Percentiles rank a stretch among this genome's conserved stretches.
Conservation (phyloP, 768 basidiomycete genomes). For the Rhodotorula paludigena region DNA sequence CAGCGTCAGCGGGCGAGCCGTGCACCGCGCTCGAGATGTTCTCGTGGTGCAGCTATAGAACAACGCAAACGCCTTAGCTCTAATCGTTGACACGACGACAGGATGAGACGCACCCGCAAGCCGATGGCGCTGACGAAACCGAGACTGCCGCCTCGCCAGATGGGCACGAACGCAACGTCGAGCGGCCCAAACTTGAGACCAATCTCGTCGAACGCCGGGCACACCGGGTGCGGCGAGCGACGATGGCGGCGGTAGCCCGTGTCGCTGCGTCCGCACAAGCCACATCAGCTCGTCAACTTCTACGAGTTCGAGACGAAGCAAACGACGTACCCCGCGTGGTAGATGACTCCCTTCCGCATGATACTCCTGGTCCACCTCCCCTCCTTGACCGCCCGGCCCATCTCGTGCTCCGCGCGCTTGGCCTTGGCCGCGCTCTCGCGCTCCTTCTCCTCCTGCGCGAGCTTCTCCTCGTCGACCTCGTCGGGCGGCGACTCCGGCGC, state of each 20-base stretch:
- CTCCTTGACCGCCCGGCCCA: neutral
- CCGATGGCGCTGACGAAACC: slow-evolving; percentile 50
- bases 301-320: neutral
- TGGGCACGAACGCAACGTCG: slow-evolving; percentile 51
- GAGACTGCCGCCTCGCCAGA: slow-evolving; percentile 53
- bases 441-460: neutral
- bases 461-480: neutral
- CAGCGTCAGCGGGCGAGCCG: slow-evolving; percentile 51
- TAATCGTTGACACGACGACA: neutral
- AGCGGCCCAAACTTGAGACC: slow-evolving; percentile 50
- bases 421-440: no score
- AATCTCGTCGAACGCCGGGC: slow-evolving; percentile 52
- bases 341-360: slow-evolving; percentile 34
- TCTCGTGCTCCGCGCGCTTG: neutral
- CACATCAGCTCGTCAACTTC: neutral
- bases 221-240: slow-evolving; percentile 42
- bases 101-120: slow-evolving; percentile 45
- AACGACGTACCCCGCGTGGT: slow-evolving; percentile 45
- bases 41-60: slow-evolving; percentile 43
- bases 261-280: slow-evolving; percentile 42
- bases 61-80: no score
- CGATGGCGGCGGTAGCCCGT: slow-evolving; percentile 49
- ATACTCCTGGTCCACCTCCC: neutral
- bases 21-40: slow-evolving; percentile 48
- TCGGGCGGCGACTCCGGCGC: neutral